These are phyloP conservation scores for Metschnikowia dekortorum DNA, from an alignment of 805 yeast species.

Conservation along the genomic window DNA sequence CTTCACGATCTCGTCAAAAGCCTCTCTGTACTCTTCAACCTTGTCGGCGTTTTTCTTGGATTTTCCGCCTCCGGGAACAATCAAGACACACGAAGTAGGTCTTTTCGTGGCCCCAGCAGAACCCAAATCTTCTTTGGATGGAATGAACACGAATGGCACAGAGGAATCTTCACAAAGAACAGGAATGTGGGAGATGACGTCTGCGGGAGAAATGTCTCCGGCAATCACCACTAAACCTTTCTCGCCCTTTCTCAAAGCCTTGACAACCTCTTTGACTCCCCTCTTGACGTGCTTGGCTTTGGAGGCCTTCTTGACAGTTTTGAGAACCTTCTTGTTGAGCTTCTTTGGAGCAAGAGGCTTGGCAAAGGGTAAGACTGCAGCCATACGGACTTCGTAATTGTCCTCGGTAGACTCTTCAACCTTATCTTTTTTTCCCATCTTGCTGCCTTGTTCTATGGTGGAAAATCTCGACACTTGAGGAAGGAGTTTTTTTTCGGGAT, in stretches of 20 bases:
- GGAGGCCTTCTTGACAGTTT: slow-evolving; percentile 95
- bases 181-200: slow-evolving; percentile 95
- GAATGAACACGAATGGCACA: slow-evolving; percentile 90
- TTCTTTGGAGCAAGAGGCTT: slow-evolving; percentile 94
- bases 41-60: slow-evolving; percentile 67
- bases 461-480: slow-evolving; percentile 1
- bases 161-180: slow-evolving; percentile 92
- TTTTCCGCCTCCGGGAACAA: slow-evolving; percentile 92
- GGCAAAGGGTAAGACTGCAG: slow-evolving; percentile 90
- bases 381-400: slow-evolving; percentile 87
- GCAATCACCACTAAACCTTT: slow-evolving; percentile 96
- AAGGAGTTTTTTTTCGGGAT: slow-evolving; percentile 8
- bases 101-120: slow-evolving; percentile 99
- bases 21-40: slow-evolving; percentile 84
- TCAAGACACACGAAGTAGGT: slow-evolving; percentile 97
- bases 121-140: slow-evolving; percentile 97
- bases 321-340: slow-evolving; percentile 88
- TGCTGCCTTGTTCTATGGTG: slow-evolving; percentile 6
- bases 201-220: slow-evolving; percentile 97
- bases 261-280: slow-evolving; percentile 98
- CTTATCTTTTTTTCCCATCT: slow-evolving; percentile 45
- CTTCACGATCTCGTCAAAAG: slow-evolving; percentile 89
- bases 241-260: slow-evolving; percentile 96
- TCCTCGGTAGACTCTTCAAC: slow-evolving; percentile 48
- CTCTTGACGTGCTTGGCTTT: slow-evolving; percentile 97